These are phyloP conservation scores for Hippophae rhamnoides DNA, from an alignment of 306 rosid species.

Conservation along the genomic window DNA sequence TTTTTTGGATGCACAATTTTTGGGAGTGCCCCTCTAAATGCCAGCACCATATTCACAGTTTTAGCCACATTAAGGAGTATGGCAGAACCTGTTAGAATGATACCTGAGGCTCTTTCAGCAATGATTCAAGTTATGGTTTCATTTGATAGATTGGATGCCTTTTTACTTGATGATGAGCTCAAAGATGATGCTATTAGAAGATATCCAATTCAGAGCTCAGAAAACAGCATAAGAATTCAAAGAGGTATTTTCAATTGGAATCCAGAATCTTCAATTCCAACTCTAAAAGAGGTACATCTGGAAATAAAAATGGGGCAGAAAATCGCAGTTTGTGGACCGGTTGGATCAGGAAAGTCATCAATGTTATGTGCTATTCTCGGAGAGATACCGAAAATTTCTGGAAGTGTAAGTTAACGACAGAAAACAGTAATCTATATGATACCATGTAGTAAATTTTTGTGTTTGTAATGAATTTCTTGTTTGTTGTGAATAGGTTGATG, in stretches of 20 bases:
- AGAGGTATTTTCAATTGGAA: constrained; percentile 61
- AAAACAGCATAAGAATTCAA: constrained; percentile 31
- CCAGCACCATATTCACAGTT: constrained; percentile 71
- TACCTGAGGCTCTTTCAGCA: constrained; percentile 64
- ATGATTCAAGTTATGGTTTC: constrained; percentile 72
- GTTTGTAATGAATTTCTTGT: background rate
- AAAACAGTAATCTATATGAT: background rate
- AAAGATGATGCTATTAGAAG: constrained; percentile 16
- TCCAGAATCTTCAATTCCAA: constrained; percentile 32
- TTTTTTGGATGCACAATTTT: constrained; percentile 45
- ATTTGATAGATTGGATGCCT: constrained; percentile 44
- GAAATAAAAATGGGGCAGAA: constrained; percentile 48
- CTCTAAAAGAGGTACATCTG: constrained; percentile 38
- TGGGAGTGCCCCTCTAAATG: constrained; percentile 53
- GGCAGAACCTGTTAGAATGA: constrained; percentile 64
- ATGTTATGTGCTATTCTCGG: constrained; percentile 57
- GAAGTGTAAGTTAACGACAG: constrained; percentile 43
- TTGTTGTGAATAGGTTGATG: constrained; percentile 39
- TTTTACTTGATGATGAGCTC: constrained; percentile 62
- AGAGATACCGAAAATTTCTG: constrained; percentile 60
- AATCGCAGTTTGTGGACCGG: constrained; percentile 67
- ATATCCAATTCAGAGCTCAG: constrained; percentile 8
- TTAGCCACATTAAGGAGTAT: constrained; percentile 48
- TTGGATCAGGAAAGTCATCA: constrained; percentile 84
- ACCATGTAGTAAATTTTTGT: constrained; percentile 9